Percentiles rank a stretch among this genome's conserved stretches.
phyloP scores from a whole-genome alignment of 306 rosid genomes.

The Lotus japonicus region DNA sequence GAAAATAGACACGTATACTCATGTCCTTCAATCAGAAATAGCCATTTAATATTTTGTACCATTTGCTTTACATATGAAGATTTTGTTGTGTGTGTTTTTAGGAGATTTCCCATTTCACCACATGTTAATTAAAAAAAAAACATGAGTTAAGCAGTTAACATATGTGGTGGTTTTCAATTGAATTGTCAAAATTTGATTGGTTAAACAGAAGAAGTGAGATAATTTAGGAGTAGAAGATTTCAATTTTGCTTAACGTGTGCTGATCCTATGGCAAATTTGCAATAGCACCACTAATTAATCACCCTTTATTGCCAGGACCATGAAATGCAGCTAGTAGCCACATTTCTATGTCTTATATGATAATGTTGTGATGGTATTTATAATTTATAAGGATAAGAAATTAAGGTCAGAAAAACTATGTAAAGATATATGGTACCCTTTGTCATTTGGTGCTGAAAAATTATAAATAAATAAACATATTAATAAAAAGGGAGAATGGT shows the following conservation, averaged over 20 bases:
- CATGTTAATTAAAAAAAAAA: too few relatives aligned
- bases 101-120: too few relatives aligned
- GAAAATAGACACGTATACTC: constrained; percentile 13
- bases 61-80: neutral
- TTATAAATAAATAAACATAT: neutral
- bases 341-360: neutral
- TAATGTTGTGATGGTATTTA: neutral
- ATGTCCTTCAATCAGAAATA: neutral
- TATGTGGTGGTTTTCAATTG: too few relatives aligned
- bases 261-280: too few relatives aligned
- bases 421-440: too few relatives aligned
- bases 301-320: neutral
- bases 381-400: neutral
- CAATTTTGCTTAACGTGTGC: too few relatives aligned
- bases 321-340: neutral
- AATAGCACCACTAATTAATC: too few relatives aligned
- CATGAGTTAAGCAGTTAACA: too few relatives aligned
- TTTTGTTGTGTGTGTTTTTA: too few relatives aligned
- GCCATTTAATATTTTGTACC: neutral
- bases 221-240: too few relatives aligned
- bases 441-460: neutral
- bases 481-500: neutral
- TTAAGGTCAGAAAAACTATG: neutral
- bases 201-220: too few relatives aligned
- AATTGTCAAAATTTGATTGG: too few relatives aligned